phyloP scores from a whole-genome alignment of 176 grass and related monocot genomes.

The Microstegium vimineum region DNA sequence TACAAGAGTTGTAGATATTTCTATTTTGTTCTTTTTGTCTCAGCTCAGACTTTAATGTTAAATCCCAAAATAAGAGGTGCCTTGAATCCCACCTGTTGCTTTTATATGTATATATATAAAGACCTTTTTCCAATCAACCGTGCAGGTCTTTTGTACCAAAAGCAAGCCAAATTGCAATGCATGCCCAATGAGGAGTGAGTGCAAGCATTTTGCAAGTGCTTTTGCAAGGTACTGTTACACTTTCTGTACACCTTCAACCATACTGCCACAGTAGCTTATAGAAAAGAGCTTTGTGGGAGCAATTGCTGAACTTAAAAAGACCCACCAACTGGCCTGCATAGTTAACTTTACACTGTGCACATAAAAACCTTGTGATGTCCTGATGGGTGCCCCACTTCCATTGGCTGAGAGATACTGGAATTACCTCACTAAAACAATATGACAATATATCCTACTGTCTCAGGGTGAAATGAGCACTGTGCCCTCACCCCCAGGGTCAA shows the following conservation, averaged over 20 bases:
- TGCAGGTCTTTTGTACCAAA: conserved; percentile 99
- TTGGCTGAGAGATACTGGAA: not conserved
- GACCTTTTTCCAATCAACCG: conserved; percentile 7
- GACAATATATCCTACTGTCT: not conserved
- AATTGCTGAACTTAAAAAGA: not conserved
- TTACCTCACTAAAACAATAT: not conserved
- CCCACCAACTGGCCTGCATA: conserved; percentile 1
- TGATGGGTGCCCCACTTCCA: not conserved
- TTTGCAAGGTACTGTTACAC: conserved; percentile 67
- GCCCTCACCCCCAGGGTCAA: not conserved
- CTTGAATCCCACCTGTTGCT: not conserved
- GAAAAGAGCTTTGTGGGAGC: not conserved
- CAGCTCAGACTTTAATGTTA: not conserved
- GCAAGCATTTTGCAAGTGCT: conserved; percentile 98
- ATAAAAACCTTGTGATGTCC: not conserved
- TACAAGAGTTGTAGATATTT: not conserved
- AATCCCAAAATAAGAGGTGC: not conserved
- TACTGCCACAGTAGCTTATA: conserved; percentile 20
- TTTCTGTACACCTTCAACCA: not conserved
- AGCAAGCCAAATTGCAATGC: conserved; percentile 94
- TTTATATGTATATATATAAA: not conserved
- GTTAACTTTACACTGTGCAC: not conserved
- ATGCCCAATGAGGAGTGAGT: conserved; percentile 93
- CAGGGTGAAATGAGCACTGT: not conserved
- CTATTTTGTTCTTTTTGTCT: not conserved